phyloP scores from a whole-genome alignment of 257 asterid species.

The Pogostemon cablin region DNA sequence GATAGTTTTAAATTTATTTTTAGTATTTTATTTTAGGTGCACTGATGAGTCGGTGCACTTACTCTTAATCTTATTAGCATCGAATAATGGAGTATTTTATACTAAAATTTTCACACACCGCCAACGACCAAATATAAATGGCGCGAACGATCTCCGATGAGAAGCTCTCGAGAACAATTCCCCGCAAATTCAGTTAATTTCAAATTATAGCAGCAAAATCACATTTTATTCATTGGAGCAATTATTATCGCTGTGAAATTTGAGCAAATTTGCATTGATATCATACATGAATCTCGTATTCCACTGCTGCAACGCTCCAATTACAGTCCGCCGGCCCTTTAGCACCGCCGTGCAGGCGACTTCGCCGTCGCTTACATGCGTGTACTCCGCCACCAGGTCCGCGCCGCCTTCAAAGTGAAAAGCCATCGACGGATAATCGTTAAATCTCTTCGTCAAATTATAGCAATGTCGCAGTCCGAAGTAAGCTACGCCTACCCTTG shows the following conservation, averaged over 20 bases:
- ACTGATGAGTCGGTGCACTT: no score
- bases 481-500: background rate
- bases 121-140: background rate
- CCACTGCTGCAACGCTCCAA: conserved; percentile 13
- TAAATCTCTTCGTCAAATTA: background rate
- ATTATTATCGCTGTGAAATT: background rate
- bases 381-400: conserved; percentile 8
- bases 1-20: no score
- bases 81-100: no score
- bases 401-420: conserved; percentile 5
- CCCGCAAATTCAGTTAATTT: background rate
- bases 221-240: background rate
- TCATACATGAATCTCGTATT: background rate
- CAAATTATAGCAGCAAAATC: background rate
- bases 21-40: no score
- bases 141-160: background rate
- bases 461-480: background rate
- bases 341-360: conserved; percentile 21
- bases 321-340: conserved; percentile 19
- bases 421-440: conserved; percentile 7
- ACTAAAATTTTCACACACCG: background rate
- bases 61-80: no score
- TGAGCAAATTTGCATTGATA: conserved; percentile 6
- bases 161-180: background rate
- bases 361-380: conserved; percentile 13